Evolutionary conservation across 129 eudicot species (phyloP).

Genomic region (Flaveria linearis): DNA sequence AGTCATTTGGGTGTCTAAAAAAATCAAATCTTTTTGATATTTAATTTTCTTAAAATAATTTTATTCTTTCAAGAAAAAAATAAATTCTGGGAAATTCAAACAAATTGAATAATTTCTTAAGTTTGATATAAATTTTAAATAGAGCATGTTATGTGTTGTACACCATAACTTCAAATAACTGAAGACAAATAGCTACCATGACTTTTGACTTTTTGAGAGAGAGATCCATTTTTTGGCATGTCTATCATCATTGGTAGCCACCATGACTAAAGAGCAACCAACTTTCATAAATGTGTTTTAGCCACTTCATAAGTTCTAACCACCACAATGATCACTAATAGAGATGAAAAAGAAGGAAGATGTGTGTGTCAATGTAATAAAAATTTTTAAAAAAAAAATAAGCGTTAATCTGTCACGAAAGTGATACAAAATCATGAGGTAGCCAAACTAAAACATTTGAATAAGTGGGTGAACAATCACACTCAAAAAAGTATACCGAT

Average conservation of each 20-base stretch:
- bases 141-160: background rate
- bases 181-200: background rate
- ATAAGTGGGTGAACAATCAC: slow-evolving; percentile 25
- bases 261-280: background rate
- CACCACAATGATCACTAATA: background rate
- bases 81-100: background rate
- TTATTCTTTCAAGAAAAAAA: too few relatives aligned
- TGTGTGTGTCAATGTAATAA: background rate
- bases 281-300: background rate
- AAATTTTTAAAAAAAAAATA: background rate
- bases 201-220: too few relatives aligned
- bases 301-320: background rate
- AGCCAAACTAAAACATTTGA: background rate
- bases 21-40: background rate
- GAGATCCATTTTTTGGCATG: background rate
- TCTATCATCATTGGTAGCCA: slow-evolving; percentile 1
- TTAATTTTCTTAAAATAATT: too few relatives aligned
- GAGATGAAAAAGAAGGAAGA: background rate
- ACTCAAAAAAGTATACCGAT: slow-evolving; percentile 9
- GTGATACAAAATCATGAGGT: background rate
- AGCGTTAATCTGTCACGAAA: background rate
- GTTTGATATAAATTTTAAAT: too few relatives aligned
- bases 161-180: background rate
- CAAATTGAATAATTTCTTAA: background rate
- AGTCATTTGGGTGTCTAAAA: background rate